Evolutionary conservation across 257 asterid genomes (phyloP).

Genomic region (Fraxinus excelsior): DNA sequence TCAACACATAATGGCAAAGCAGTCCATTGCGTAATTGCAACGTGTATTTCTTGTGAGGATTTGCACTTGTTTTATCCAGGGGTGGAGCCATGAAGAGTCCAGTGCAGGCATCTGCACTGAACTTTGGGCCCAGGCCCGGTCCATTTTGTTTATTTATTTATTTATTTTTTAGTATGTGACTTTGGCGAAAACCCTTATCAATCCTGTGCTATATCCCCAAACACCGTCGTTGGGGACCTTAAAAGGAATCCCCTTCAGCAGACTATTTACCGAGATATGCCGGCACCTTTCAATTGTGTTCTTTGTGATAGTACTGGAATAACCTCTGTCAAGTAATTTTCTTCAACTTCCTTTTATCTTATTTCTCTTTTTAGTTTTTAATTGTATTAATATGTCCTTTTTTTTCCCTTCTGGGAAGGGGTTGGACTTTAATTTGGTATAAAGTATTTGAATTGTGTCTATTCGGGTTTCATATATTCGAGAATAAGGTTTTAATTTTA

Average conservation of each 20-base stretch:
- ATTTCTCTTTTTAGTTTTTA: background rate
- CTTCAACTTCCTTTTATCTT: background rate
- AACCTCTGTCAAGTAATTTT: constrained; percentile 70
- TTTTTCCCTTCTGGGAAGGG: no score
- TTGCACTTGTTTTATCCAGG: background rate
- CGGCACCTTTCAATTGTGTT: constrained; percentile 81
- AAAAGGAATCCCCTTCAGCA: constrained; percentile 79
- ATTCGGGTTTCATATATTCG: background rate
- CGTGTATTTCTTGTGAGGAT: background rate
- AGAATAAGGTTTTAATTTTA: background rate
- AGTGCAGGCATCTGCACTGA: no score
- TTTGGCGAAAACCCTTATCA: constrained; percentile 61
- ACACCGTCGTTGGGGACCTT: constrained; percentile 81
- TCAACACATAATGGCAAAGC: background rate
- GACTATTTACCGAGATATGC: constrained; percentile 89
- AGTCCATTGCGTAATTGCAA: background rate
- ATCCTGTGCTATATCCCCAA: constrained; percentile 69
- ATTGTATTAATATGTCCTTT: no score
- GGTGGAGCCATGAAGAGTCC: no score
- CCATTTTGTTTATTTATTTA: no score
- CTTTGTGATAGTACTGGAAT: constrained; percentile 78
- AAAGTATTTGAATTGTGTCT: background rate
- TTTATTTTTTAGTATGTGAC: no score
- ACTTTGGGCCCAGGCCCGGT: no score
- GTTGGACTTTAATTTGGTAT: no score